Conservation (phyloP, 2,329 filamentous ascomycete species). For the Mollisiaceae sp. region DNA sequence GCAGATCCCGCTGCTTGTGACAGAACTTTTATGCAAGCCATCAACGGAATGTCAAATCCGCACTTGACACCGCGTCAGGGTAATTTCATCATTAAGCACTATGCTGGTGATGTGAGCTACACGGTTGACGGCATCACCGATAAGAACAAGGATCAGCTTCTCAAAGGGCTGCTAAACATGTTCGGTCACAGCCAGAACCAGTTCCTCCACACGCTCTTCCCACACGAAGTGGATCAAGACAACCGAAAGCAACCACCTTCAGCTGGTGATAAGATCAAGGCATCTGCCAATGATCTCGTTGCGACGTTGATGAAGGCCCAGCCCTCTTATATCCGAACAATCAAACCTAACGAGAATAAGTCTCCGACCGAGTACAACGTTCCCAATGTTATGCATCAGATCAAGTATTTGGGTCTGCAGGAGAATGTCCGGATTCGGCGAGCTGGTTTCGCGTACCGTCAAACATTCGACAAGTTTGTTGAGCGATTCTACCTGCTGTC, state of each 20-base stretch:
- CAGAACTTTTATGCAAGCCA: slow-evolving; percentile 90
- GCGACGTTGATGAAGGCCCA: slow-evolving; percentile 96
- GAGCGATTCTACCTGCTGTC: slow-evolving; percentile 96
- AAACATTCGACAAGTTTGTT: slow-evolving; percentile 97
- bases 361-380: slow-evolving; percentile 91
- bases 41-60: slow-evolving; percentile 89
- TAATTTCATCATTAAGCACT: slow-evolving; percentile 98
- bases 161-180: slow-evolving; percentile 91
- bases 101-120: slow-evolving; percentile 95
- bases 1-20: slow-evolving; percentile 94
- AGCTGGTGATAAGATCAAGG: slow-evolving; percentile 93
- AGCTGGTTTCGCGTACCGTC: slow-evolving; percentile 95
- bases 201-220: slow-evolving; percentile 90
- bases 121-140: slow-evolving; percentile 96
- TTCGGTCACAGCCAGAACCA: slow-evolving; percentile 82
- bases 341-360: slow-evolving; percentile 99
- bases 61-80: slow-evolving; percentile 93
- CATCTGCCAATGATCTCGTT: slow-evolving; percentile 92
- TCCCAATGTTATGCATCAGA: slow-evolving; percentile 93
- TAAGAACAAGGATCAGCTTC: slow-evolving; percentile 97
- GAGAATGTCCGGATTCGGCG: slow-evolving; percentile 98
- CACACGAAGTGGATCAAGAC: slow-evolving; percentile 91
- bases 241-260: slow-evolving; percentile 94
- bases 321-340: slow-evolving; percentile 97
- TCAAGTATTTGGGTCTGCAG: slow-evolving; percentile 98